These are phyloP conservation scores for Verticillium dahliae DNA, from an alignment of 2,329 filamentous ascomycete genomes.

Conservation along the genomic window DNA sequence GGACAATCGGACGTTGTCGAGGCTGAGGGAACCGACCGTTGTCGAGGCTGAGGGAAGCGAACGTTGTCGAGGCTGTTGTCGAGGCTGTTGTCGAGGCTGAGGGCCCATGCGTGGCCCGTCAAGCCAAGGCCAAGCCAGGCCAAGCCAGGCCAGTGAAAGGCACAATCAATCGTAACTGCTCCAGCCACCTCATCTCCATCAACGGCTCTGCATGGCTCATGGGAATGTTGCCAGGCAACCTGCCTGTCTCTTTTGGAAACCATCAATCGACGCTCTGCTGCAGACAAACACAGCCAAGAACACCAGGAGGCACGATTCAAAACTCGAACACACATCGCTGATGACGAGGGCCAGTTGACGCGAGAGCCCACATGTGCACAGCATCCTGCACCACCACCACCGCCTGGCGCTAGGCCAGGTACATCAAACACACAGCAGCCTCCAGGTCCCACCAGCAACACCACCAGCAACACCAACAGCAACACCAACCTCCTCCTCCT, in stretches of 20 bases:
- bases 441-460: slow-evolving; percentile 2
- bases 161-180: not conserved
- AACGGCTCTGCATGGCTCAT: not conserved
- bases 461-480: not conserved
- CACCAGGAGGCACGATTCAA: not conserved
- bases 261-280: too few relatives aligned
- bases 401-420: not conserved
- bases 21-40: not conserved
- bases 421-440: not conserved
- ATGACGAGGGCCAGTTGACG: not conserved
- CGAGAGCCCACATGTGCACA: not conserved
- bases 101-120: too few relatives aligned
- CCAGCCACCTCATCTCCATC: not conserved
- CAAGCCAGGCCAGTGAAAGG: not conserved
- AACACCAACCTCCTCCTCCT: not conserved
- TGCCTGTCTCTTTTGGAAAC: not conserved
- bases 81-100: not conserved
- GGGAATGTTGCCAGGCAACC: not conserved
- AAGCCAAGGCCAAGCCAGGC: not conserved
- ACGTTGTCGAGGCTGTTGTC: too few relatives aligned
- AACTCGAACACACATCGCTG: too few relatives aligned
- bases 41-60: not conserved
- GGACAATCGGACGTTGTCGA: not conserved
- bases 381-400: not conserved
- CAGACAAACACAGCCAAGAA: not conserved